Conservation (phyloP, 345 rosid species). For the Eucalyptus cloeziana region DNA sequence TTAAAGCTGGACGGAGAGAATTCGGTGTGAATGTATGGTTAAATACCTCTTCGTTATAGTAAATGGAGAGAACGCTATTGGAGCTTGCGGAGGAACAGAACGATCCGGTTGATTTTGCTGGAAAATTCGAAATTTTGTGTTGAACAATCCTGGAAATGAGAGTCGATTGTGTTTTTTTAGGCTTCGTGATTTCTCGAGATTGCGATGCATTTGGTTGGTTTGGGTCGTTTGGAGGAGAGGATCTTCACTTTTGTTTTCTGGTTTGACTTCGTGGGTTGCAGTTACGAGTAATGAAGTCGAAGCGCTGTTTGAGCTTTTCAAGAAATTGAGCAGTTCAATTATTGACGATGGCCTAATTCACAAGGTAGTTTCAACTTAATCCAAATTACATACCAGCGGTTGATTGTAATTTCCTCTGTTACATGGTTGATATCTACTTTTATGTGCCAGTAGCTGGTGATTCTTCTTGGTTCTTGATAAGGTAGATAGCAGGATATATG, state of each 20-base stretch:
- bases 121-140: neutral
- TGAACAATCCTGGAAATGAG: neutral
- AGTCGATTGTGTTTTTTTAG: neutral
- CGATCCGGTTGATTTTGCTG: neutral
- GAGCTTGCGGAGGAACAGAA: neutral
- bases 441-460: neutral
- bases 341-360: constrained; percentile 66
- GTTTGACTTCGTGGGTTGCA: constrained; percentile 2
- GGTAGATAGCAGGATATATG: neutral
- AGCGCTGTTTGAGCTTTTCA: constrained; percentile 58
- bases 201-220: neutral
- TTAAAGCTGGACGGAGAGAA: neutral
- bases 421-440: neutral
- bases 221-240: neutral
- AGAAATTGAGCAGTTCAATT: constrained; percentile 57
- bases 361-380: constrained; percentile 26
- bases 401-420: neutral
- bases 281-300: constrained; percentile 64
- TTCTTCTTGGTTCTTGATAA: neutral
- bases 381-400: neutral
- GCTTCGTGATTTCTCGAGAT: neutral
- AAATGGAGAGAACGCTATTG: neutral
- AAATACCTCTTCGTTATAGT: neutral
- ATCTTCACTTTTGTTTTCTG: neutral
- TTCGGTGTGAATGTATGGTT: neutral